Conservation (phyloP, 441 rosid genomes). For the Arabidopsis hybrid region DNA sequence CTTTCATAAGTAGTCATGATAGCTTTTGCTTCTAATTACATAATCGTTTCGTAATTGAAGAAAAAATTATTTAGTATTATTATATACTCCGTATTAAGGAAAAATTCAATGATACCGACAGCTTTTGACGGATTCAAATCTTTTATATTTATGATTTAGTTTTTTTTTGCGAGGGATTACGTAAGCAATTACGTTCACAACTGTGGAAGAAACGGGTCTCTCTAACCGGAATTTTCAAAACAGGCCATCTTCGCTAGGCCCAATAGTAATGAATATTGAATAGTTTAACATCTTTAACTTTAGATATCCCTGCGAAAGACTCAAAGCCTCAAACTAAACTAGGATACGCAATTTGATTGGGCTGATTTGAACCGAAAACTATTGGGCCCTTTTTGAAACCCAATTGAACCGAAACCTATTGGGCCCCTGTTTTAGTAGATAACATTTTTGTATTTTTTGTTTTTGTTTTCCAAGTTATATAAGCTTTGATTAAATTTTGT, state of each 20-base stretch:
- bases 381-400: too few relatives aligned
- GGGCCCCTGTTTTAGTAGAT: too few relatives aligned
- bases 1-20: not conserved
- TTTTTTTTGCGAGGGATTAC: conserved; percentile 11
- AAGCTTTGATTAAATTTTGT: too few relatives aligned
- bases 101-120: not conserved
- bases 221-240: not conserved
- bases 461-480: too few relatives aligned
- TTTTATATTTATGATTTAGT: not conserved
- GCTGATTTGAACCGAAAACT: not conserved
- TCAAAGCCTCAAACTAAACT: not conserved
- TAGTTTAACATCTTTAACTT: not conserved
- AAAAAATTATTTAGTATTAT: too few relatives aligned
- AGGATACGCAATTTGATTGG: conserved; percentile 6
- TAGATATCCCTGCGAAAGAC: not conserved
- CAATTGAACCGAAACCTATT: too few relatives aligned
- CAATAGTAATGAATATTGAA: not conserved
- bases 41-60: not conserved
- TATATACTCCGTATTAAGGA: not conserved
- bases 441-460: too few relatives aligned
- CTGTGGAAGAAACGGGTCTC: not conserved
- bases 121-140: conserved; percentile 22
- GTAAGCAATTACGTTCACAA: conserved; percentile 37
- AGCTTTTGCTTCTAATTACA: not conserved
- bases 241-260: not conserved